Base-by-base conservation (phyloP, 106 monocot genomes). In the Dendrobium nobile region DNA sequence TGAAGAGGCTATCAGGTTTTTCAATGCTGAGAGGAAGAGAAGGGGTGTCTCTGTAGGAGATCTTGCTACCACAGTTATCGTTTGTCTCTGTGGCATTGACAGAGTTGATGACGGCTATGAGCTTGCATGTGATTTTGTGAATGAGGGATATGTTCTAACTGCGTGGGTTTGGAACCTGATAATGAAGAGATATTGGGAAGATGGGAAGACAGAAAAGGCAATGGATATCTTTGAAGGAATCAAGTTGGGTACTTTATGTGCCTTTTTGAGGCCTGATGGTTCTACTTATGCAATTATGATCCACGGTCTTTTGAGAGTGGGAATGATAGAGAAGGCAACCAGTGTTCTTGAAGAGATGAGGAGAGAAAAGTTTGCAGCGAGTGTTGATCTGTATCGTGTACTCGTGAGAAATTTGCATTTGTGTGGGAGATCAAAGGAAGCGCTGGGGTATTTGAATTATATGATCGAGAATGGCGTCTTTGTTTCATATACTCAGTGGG, bases 401-500 rank as follows among this genome's bases (percentile, higher is more conserved):
- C 20, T 87, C 75, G 81, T 79, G 27, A 77, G 74, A 78, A 54
- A 73, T 54, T 78, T 87, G 73, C 43, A 74, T 24, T 41, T 27
- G 5, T 19, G 17, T 31, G 79, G 81, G 65, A 68, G 55, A 22
- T 17, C 78, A 26, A 84, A 84, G 22, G 81, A 84, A 81, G 72
- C 75, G 0, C 15, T 55, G 6, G 26, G 44, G 26, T 77, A 75
- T 37, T 43, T 87, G 84, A 81, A 84, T 51, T 11, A 0, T 68
- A 84, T 84, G 78, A 75, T 87, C 40, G 87, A 81, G 55, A 79
- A 54, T 67, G 84, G 84, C 5, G 67, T 78, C 31, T 81, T 87
- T 59, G 87, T 75, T 84, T 87, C 87, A 56, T 87, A 84, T 67
- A 26, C 61, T 47, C 75, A 40, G 4, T 87, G 84, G 84, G 78